These are phyloP conservation scores for Coleophoma cylindrospora DNA, from an alignment of 2,329 filamentous ascomycete genomes.

Conservation along the genomic window DNA sequence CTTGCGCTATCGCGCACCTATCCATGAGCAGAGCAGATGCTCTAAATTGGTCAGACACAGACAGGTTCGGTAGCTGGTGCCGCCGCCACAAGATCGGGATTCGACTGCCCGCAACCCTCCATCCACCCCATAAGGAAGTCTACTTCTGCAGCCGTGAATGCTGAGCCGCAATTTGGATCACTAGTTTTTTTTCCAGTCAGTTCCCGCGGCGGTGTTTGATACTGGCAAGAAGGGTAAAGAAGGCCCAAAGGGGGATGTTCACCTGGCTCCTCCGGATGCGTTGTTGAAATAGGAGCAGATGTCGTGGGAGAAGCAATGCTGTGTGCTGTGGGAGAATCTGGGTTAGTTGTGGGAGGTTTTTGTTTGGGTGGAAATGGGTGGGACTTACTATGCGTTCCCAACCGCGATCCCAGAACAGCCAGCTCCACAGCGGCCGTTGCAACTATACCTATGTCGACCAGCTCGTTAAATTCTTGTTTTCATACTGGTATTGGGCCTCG, in stretches of 20 bases:
- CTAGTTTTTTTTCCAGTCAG: slow-evolving; percentile 23
- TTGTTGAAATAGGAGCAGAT: slow-evolving; percentile 46
- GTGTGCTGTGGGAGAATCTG: slow-evolving; percentile 25
- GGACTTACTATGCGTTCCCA: slow-evolving; percentile 36
- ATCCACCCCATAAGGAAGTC: slow-evolving; percentile 33
- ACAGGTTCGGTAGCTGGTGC: slow-evolving; percentile 23
- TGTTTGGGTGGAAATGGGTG: background rate
- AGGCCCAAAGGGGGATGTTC: background rate
- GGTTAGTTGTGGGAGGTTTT: background rate
- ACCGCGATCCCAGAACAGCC: slow-evolving; percentile 37
- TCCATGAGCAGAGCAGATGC: too few species aligned
- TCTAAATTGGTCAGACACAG: slow-evolving; percentile 13
- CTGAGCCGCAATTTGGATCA: slow-evolving; percentile 41
- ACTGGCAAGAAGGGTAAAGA: background rate
- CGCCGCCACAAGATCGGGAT: slow-evolving; percentile 23
- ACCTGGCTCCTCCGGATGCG: slow-evolving; percentile 41
- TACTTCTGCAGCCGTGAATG: slow-evolving; percentile 36
- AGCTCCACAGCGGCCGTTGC: slow-evolving; percentile 42
- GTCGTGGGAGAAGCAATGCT: slow-evolving; percentile 45
- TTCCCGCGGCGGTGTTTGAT: background rate
- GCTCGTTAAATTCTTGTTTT: background rate
- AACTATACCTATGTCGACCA: slow-evolving; percentile 34
- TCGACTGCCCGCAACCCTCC: slow-evolving; percentile 30
- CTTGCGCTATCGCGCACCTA: background rate
- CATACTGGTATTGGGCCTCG: too few species aligned